These are phyloP conservation scores for Gnomoniopsis sp. DNA, from an alignment of 2,329 filamentous ascomycete species.

Conservation along the genomic window DNA sequence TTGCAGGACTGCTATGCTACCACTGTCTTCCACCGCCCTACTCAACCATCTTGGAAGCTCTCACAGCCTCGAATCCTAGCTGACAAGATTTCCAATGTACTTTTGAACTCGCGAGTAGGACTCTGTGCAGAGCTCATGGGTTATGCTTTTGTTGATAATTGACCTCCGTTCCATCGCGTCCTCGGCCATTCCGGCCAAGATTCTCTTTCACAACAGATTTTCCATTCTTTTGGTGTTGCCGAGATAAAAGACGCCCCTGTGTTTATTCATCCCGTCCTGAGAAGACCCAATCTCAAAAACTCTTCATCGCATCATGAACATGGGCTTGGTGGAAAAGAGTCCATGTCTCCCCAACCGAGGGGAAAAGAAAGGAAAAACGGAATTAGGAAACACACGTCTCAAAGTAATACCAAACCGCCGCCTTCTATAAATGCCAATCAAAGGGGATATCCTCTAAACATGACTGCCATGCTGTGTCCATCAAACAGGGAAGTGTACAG, in stretches of 20 bases:
- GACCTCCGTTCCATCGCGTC: conserved; percentile 16
- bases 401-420: conserved; percentile 8
- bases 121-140: background rate
- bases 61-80: background rate
- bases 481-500: conserved; percentile 4
- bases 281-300: conserved; percentile 6
- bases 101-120: background rate
- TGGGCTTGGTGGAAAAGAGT: conserved; percentile 5
- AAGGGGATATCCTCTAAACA: conserved; percentile 18
- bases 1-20: background rate
- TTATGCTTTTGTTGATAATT: conserved; percentile 22
- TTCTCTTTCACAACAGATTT: background rate
- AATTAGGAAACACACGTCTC: conserved; percentile 1
- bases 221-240: conserved; percentile 14
- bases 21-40: background rate
- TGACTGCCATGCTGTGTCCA: conserved; percentile 14
- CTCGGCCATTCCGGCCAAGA: conserved; percentile 6
- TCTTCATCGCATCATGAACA: conserved; percentile 16
- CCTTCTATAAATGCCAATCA: conserved; percentile 19
- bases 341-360: conserved; percentile 15
- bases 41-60: background rate
- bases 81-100: background rate
- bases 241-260: conserved; percentile 6
- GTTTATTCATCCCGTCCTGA: conserved; percentile 12
- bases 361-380: conserved; percentile 7